These are phyloP conservation scores for Fusarium humuli DNA, from an alignment of 2,329 filamentous ascomycete genomes.

Conservation along the genomic window DNA sequence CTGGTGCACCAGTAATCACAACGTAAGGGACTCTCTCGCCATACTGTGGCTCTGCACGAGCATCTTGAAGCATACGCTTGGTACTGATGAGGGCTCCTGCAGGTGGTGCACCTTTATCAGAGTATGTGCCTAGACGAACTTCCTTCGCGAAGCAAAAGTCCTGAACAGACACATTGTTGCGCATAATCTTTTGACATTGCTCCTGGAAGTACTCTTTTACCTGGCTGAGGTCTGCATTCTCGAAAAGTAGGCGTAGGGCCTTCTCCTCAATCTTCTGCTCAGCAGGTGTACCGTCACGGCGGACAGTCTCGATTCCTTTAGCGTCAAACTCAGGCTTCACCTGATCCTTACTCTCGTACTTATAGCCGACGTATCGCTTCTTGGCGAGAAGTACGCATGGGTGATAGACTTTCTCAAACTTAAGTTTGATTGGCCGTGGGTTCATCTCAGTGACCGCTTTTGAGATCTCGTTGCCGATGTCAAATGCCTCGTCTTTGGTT, in stretches of 20 bases:
- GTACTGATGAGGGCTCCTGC: conserved; percentile 91
- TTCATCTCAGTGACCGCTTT: conserved; percentile 89
- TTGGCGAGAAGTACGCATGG: conserved; percentile 95
- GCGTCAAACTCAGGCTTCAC: conserved; percentile 90
- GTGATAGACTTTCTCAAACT: conserved; percentile 98
- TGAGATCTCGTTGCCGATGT: conserved; percentile 92
- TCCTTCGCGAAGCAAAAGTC: conserved; percentile 97
- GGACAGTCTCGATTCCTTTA: conserved; percentile 97
- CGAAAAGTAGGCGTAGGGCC: conserved; percentile 87
- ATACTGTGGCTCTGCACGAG: conserved; percentile 89
- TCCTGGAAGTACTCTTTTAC: conserved; percentile 91
- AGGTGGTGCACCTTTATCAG: conserved; percentile 79
- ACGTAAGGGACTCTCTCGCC: conserved; percentile 96
- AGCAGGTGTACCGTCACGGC: conserved; percentile 92
- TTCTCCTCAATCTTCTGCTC: conserved; percentile 98
- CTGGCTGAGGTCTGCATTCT: conserved; percentile 86
- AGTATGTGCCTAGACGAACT: conserved; percentile 88
- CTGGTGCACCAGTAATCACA: conserved; percentile 87
- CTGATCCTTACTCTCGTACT: conserved; percentile 86
- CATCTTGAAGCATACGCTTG: conserved; percentile 86
- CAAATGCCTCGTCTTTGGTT: conserved; percentile 88
- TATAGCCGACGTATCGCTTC: conserved; percentile 98
- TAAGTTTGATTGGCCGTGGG: conserved; percentile 91
- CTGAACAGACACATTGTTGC: conserved; percentile 85
- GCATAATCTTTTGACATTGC: conserved; percentile 94